Conservation (phyloP, 2,329 filamentous ascomycete genomes). For the Colletotrichum tamarilloi region DNA sequence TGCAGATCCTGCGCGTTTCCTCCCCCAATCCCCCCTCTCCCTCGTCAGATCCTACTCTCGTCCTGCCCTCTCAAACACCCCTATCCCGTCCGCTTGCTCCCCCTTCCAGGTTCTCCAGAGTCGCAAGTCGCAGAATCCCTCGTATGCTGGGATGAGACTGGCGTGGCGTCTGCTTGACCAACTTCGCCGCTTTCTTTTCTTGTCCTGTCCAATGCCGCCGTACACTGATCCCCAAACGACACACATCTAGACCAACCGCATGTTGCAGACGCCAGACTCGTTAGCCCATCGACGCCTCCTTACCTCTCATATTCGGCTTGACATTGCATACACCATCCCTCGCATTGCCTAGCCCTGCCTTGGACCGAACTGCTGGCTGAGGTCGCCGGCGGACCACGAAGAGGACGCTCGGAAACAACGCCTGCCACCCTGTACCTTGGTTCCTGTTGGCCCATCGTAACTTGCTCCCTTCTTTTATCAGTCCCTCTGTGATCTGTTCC, state of each 20-base stretch:
- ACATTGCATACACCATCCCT: background rate
- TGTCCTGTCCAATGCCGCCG: slow-evolving; percentile 12
- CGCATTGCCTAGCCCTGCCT: background rate
- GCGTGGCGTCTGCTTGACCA: slow-evolving; percentile 27
- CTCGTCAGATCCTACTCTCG: background rate
- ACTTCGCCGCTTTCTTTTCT: slow-evolving; percentile 12
- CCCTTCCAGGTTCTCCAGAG: background rate
- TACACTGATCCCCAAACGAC: background rate
- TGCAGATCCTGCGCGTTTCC: slow-evolving; percentile 22
- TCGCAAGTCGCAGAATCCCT: slow-evolving; percentile 21
- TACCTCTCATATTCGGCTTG: background rate
- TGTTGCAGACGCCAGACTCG: background rate
- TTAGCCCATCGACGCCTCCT: background rate
- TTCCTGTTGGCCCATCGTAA: background rate
- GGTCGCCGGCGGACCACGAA: background rate
- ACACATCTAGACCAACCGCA: background rate
- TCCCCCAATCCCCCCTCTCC: slow-evolving; percentile 1
- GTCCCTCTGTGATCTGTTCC: background rate
- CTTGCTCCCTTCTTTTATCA: background rate
- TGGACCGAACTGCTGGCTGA: background rate
- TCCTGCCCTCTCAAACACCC: background rate
- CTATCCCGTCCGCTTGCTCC: background rate
- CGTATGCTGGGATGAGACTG: slow-evolving; percentile 18
- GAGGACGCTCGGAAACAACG: slow-evolving; percentile 16
- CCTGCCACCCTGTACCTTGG: background rate